phyloP scores from a whole-genome alignment of 2,329 filamentous ascomycete species.

The Fusarium tupiense region DNA sequence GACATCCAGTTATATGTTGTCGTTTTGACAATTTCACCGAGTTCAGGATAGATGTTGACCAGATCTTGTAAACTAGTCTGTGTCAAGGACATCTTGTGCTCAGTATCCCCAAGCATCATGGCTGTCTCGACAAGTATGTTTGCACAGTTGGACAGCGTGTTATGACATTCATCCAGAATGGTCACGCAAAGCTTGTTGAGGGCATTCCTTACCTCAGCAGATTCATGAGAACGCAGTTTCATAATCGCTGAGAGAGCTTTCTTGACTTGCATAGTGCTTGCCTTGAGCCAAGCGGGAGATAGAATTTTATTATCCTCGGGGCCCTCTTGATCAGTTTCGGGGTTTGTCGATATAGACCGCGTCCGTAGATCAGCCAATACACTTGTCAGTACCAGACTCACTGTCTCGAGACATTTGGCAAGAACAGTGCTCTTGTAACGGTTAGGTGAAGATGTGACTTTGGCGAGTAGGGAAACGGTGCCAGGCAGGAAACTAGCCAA shows the following conservation, averaged over 20 bases:
- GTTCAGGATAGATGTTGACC: slow-evolving; percentile 67
- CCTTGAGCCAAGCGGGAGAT: slow-evolving; percentile 75
- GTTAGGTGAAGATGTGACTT: slow-evolving; percentile 75
- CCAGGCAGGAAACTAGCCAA: slow-evolving; percentile 89
- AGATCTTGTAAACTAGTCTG: slow-evolving; percentile 69
- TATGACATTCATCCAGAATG: slow-evolving; percentile 81
- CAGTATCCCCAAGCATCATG: slow-evolving; percentile 70
- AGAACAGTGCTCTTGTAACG: slow-evolving; percentile 69
- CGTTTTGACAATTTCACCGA: slow-evolving; percentile 72
- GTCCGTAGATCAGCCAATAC: slow-evolving; percentile 68
- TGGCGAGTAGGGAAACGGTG: slow-evolving; percentile 83
- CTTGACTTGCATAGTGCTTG: slow-evolving; percentile 83
- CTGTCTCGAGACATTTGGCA: slow-evolving; percentile 65
- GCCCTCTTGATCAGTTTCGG: slow-evolving; percentile 39
- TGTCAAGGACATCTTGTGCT: slow-evolving; percentile 51
- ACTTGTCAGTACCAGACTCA: slow-evolving; percentile 64
- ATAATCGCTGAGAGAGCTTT: slow-evolving; percentile 82
- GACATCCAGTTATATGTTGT: slow-evolving; percentile 84
- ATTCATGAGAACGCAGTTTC: slow-evolving; percentile 76
- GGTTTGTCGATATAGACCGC: slow-evolving; percentile 55
- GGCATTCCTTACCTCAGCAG: slow-evolving; percentile 72
- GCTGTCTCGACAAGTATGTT: slow-evolving; percentile 83
- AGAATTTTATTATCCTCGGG: slow-evolving; percentile 51
- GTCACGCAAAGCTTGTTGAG: slow-evolving; percentile 77
- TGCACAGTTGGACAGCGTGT: slow-evolving; percentile 74